A percentile compares a stretch with the other conserved stretches of the same genome.
Conservation (phyloP, 495 filamentous ascomycete species). For the Collariella sp. region DNA sequence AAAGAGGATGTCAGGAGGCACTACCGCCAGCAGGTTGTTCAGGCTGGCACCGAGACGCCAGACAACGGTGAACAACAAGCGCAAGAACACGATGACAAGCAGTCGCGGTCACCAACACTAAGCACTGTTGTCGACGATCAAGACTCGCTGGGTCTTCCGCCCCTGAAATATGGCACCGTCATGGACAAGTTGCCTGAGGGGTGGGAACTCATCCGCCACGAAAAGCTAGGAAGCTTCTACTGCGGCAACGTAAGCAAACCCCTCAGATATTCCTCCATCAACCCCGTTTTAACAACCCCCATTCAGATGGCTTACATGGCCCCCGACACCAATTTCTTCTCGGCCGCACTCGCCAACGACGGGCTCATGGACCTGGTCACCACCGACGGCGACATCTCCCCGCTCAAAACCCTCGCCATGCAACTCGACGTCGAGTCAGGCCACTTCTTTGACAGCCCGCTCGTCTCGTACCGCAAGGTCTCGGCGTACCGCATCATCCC, state of each 20-base stretch:
- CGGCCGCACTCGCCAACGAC: constrained; percentile 73
- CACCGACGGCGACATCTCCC: constrained; percentile 65
- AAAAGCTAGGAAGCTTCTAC: constrained; percentile 86
- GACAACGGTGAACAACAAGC: neutral
- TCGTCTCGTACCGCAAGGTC: constrained; percentile 75
- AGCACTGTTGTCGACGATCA: constrained; percentile 4
- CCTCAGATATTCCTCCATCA: constrained; percentile 1
- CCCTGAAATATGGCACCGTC: constrained; percentile 69
- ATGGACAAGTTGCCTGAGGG: constrained; percentile 63
- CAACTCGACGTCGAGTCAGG: constrained; percentile 62
- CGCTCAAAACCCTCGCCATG: constrained; percentile 52
- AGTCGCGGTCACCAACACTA: constrained; percentile 3
- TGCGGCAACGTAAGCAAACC: constrained; percentile 63
- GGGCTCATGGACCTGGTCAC: constrained; percentile 78
- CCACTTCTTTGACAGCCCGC: constrained; percentile 65
- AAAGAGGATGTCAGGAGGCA: constrained; percentile 68
- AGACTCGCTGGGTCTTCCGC: constrained; percentile 50
- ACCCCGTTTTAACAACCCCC: neutral
- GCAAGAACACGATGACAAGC: constrained; percentile 28
- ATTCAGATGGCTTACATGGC: constrained; percentile 79
- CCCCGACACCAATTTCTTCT: constrained; percentile 79
- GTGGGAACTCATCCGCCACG: constrained; percentile 62
- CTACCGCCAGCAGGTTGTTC: constrained; percentile 38
- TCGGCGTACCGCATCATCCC: constrained; percentile 76
- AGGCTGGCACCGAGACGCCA: constrained; percentile 1